phyloP scores from a whole-genome alignment of 495 filamentous ascomycete genomes.

The Trichoderma orchidacearum region DNA sequence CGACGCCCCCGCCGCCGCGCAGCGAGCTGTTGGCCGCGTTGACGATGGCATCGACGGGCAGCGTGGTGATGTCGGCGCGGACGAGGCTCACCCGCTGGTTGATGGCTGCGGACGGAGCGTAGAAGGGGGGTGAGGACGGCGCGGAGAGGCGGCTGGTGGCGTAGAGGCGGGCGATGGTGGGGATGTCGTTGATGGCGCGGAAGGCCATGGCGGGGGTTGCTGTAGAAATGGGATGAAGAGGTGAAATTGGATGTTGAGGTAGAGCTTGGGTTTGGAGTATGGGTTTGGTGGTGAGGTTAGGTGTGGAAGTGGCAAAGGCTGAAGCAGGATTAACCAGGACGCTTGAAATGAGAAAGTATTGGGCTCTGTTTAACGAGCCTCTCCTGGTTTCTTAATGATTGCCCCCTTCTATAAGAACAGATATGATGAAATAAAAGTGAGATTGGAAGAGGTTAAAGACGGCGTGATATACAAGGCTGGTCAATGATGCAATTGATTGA shows the following conservation, averaged over 20 bases:
- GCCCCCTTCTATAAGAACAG: too few species aligned
- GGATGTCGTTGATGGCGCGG: constrained; percentile 36
- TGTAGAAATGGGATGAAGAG: background rate
- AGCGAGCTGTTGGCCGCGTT: constrained; percentile 81
- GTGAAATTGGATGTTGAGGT: background rate
- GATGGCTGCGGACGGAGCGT: constrained; percentile 32
- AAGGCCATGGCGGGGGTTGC: constrained; percentile 15
- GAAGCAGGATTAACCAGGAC: background rate
- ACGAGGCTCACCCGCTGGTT: constrained; percentile 64
- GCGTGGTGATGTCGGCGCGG: constrained; percentile 69
- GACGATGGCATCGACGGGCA: constrained; percentile 73
- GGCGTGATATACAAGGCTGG: too few species aligned
- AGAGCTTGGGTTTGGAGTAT: background rate
- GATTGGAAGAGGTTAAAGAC: too few species aligned
- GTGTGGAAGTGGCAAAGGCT: background rate
- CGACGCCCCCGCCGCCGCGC: constrained; percentile 76
- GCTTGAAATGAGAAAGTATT: too few species aligned
- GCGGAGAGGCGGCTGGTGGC: constrained; percentile 22
- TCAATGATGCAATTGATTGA: too few species aligned
- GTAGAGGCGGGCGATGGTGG: constrained; percentile 53
- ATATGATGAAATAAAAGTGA: too few species aligned
- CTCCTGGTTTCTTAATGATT: too few species aligned
- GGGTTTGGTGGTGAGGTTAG: background rate
- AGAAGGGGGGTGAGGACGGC: constrained; percentile 9
- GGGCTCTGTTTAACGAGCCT: too few species aligned